phyloP scores from a whole-genome alignment of 2,329 filamentous ascomycete genomes.

The Sclerotinia borealis region DNA sequence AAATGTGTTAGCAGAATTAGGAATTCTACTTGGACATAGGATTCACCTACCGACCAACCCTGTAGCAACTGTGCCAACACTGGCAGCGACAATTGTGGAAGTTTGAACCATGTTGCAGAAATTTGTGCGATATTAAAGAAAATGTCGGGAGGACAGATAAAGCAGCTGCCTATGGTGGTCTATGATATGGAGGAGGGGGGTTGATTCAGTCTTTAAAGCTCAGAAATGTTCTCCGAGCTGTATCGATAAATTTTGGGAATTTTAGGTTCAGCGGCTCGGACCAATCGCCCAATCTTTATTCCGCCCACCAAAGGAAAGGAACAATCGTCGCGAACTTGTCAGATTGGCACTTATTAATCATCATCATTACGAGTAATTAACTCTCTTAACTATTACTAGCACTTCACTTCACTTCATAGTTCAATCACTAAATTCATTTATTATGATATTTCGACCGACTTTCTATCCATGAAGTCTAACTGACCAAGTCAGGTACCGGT shows the following conservation, averaged over 20 bases:
- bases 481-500: neutral
- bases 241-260: slow-evolving; percentile 15
- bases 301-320: slow-evolving; percentile 1
- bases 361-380: no score
- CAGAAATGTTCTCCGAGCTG: slow-evolving; percentile 12
- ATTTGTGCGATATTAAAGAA: neutral
- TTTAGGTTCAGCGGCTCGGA: slow-evolving; percentile 10
- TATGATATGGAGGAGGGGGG: neutral
- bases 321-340: neutral
- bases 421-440: neutral
- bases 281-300: slow-evolving; percentile 13
- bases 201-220: slow-evolving; percentile 11
- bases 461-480: neutral
- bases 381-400: no score
- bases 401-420: neutral
- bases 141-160: neutral
- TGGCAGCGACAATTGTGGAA: slow-evolving; percentile 53
- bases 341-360: neutral
- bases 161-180: slow-evolving; percentile 1
- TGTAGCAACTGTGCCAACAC: slow-evolving; percentile 54
- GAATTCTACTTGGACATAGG: neutral
- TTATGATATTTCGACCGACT: neutral
- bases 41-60: slow-evolving; percentile 48
- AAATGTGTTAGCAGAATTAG: slow-evolving; percentile 20
- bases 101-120: slow-evolving; percentile 41